Evolutionary conservation across 2,329 filamentous ascomycete genomes (phyloP).

Genomic region (Curvularia sp.): DNA sequence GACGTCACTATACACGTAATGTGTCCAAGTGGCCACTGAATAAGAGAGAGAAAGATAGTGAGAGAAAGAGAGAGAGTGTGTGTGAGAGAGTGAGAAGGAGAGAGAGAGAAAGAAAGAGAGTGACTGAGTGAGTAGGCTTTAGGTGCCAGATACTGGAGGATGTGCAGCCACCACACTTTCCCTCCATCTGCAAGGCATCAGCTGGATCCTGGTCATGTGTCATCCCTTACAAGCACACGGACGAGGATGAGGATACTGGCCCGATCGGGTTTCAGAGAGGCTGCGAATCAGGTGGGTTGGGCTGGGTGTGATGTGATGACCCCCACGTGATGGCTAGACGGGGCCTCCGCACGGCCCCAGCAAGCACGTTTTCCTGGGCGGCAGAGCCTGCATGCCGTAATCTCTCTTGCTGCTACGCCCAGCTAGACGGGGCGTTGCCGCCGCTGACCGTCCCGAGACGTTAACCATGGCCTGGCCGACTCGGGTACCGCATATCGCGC

Average conservation of each 20-base stretch:
- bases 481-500: background rate
- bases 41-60: background rate
- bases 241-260: constrained; percentile 2
- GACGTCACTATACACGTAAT: background rate
- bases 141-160: no score
- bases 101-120: no score
- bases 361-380: constrained; percentile 17
- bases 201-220: background rate
- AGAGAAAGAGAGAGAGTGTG: no score
- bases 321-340: constrained; percentile 14
- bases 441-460: constrained; percentile 24
- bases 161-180: no score
- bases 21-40: no score
- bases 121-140: no score
- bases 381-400: constrained; percentile 17
- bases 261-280: constrained; percentile 10
- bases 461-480: constrained; percentile 9
- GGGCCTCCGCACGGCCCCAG: constrained; percentile 5
- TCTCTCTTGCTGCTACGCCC: constrained; percentile 13
- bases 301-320: constrained; percentile 1
- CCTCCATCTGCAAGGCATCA: background rate
- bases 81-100: no score
- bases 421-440: constrained; percentile 23
- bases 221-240: background rate
- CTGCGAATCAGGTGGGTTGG: no score